A percentile compares a stretch with the other conserved stretches of the same genome.
Conservation (phyloP, 441 rosid genomes). For the Croton laevigatus region DNA sequence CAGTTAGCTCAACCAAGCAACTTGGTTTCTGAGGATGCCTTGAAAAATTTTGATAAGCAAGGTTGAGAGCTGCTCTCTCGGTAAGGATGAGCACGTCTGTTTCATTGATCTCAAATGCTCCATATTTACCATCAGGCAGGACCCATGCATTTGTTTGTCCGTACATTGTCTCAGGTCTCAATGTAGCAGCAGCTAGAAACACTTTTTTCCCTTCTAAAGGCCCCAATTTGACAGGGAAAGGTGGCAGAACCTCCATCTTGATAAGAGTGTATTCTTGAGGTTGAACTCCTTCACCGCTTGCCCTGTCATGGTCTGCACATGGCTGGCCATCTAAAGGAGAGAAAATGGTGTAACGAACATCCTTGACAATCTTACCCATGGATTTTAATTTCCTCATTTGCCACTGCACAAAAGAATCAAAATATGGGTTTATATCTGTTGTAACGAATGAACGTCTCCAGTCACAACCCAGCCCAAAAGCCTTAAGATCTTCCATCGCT, state of each 20-base stretch:
- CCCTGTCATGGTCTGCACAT: slow-evolving; percentile 95
- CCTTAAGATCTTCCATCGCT: slow-evolving; percentile 80
- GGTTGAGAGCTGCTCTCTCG: slow-evolving; percentile 77
- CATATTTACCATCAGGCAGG: slow-evolving; percentile 87
- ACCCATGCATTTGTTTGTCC: slow-evolving; percentile 99
- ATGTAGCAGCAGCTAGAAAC: slow-evolving; percentile 82
- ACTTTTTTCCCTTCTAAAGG: slow-evolving; percentile 70
- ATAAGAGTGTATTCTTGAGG: slow-evolving; percentile 89
- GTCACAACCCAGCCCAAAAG: slow-evolving; percentile 88
- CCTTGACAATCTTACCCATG: slow-evolving; percentile 85
- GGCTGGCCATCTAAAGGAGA: slow-evolving; percentile 97
- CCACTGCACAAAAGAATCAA: slow-evolving; percentile 81
- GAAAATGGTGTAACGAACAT: slow-evolving; percentile 69
- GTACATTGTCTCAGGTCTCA: slow-evolving; percentile 98
- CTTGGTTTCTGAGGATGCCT: slow-evolving; percentile 66
- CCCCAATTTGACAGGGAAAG: slow-evolving; percentile 61
- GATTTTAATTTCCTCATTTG: slow-evolving; percentile 85
- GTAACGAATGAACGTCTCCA: slow-evolving; percentile 94
- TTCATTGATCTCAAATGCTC: slow-evolving; percentile 86
- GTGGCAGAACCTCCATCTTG: slow-evolving; percentile 80
- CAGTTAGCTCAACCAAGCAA: slow-evolving; percentile 77
- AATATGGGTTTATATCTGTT: slow-evolving; percentile 75
- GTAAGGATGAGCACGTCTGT: slow-evolving; percentile 70
- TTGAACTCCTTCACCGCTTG: slow-evolving; percentile 89
- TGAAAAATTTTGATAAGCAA: slow-evolving; percentile 83